phyloP scores from a whole-genome alignment of 2,329 filamentous ascomycete genomes.

The Neodidymelliopsis sp. region DNA sequence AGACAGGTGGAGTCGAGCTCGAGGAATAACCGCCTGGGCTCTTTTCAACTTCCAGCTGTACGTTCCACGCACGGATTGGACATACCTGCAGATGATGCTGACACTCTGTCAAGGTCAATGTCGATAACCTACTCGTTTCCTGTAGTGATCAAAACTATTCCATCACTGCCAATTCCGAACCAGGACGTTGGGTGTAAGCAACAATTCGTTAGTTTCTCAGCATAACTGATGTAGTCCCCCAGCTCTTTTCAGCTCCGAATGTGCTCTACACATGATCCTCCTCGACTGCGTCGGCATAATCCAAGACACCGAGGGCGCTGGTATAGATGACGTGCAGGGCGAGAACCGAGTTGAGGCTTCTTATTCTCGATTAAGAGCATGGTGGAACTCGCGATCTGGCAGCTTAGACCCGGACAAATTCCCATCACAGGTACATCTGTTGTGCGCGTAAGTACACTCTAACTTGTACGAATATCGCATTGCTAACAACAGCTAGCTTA shows the following conservation, averaged over 20 bases:
- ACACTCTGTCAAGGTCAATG: constrained; percentile 31
- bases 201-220: too few species aligned
- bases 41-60: constrained; percentile 45
- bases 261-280: constrained; percentile 34
- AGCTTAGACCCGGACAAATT: constrained; percentile 28
- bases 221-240: constrained; percentile 5
- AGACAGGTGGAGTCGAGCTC: constrained; percentile 31
- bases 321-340: constrained; percentile 15
- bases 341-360: constrained; percentile 31
- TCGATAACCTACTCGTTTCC: constrained; percentile 37
- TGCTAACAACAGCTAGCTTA: constrained; percentile 31
- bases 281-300: constrained; percentile 31
- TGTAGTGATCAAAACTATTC: constrained; percentile 29
- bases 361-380: constrained; percentile 30
- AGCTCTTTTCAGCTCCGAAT: constrained; percentile 41
- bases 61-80: constrained; percentile 1
- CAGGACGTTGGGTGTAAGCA: constrained; percentile 32
- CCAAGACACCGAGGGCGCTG: constrained; percentile 14
- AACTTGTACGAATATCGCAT: not conserved
- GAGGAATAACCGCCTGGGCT: constrained; percentile 40
- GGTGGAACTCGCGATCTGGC: constrained; percentile 30
- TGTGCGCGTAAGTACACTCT: constrained; percentile 32
- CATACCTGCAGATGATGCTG: not conserved
- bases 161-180: constrained; percentile 35
- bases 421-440: constrained; percentile 35